These are phyloP conservation scores for Plasmodium vivax DNA, from an alignment of 169 alveolate species.

Conservation along the genomic window DNA sequence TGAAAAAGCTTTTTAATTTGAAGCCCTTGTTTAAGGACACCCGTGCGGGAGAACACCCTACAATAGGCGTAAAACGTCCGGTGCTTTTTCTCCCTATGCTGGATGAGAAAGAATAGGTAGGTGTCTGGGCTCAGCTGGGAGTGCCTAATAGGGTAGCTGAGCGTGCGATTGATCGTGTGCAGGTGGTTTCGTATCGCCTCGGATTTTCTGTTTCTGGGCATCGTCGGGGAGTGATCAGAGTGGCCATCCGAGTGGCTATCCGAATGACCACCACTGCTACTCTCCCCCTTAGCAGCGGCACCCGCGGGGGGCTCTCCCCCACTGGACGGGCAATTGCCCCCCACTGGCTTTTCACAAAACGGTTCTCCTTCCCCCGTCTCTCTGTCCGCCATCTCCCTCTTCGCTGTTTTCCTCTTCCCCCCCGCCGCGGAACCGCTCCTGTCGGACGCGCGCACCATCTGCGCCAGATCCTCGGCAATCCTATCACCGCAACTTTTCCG, in stretches of 20 bases:
- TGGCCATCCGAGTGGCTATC: neutral
- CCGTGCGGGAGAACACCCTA: constrained; percentile 10
- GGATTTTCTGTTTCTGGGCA: neutral
- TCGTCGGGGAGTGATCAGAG: neutral
- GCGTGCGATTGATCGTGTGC: neutral
- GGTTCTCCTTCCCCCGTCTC: neutral
- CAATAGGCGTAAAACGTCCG: constrained; percentile 1
- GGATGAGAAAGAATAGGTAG: constrained; percentile 15
- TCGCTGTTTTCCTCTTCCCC: too few species aligned
- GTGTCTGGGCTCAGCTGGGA: constrained; percentile 12
- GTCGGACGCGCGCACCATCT: neutral
- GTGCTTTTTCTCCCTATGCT: neutral
- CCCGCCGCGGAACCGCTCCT: neutral
- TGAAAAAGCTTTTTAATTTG: constrained; percentile 36
- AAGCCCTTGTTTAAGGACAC: constrained; percentile 30
- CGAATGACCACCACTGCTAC: too few species aligned
- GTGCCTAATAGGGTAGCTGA: constrained; percentile 13
- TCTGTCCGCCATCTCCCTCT: neutral
- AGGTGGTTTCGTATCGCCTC: neutral
- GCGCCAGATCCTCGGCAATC: neutral
- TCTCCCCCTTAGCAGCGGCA: neutral
- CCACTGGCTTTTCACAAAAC: neutral
- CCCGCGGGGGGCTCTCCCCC: neutral
- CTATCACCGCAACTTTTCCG: neutral
- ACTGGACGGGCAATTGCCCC: neutral